Evolutionary conservation across 2,329 filamentous ascomycete genomes (phyloP).

Genomic region (Curvularia hawaiiensis): DNA sequence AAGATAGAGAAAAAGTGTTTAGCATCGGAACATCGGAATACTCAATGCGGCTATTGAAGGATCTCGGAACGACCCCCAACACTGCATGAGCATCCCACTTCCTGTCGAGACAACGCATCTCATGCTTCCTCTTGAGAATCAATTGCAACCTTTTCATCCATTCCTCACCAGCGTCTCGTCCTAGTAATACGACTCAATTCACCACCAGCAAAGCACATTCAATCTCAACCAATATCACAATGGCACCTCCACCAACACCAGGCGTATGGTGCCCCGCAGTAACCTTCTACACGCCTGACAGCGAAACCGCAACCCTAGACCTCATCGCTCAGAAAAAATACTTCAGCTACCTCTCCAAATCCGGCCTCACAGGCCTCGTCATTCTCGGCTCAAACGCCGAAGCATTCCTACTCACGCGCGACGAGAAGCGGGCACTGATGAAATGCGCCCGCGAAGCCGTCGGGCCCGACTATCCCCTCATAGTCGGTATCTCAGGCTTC

Average conservation of each 20-base stretch:
- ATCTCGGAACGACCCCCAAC: conserved; percentile 12
- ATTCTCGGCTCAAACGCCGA: conserved; percentile 56
- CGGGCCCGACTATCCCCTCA: conserved; percentile 50
- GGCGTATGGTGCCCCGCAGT: conserved; percentile 50
- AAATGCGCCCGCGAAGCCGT: conserved; percentile 50
- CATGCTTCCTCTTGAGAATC: not conserved
- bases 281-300: conserved; percentile 52
- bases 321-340: conserved; percentile 50
- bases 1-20: not conserved
- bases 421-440: conserved; percentile 50
- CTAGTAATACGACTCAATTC: not conserved
- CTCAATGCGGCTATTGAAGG: conserved; percentile 17
- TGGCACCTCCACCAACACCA: conserved; percentile 25
- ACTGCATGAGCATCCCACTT: conserved; percentile 10
- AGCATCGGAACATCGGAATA: conserved; percentile 10
- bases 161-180: not conserved
- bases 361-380: conserved; percentile 52
- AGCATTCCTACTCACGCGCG: conserved; percentile 52
- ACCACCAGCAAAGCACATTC: not conserved
- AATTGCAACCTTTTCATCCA: not conserved
- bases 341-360: conserved; percentile 51
- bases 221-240: conserved; percentile 1
- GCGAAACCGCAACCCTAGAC: conserved; percentile 47
- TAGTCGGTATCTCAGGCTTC: conserved; percentile 52
- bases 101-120: not conserved